Base-by-base conservation (phyloP, 2,329 filamentous ascomycete genomes). In the Aureobasidium namibiae region DNA sequence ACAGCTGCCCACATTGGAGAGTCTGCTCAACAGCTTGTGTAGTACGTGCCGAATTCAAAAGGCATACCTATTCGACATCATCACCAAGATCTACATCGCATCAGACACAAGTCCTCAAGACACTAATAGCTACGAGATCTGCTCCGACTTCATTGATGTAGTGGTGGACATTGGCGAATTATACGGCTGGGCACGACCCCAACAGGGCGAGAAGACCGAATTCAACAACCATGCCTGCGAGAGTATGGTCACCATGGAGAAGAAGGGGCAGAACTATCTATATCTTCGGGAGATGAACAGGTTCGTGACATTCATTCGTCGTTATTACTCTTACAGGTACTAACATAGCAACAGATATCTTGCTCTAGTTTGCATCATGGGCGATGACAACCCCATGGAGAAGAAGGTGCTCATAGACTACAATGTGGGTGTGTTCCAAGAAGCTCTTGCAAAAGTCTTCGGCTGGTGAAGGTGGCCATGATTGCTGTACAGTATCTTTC, bases 1-100 rank as follows among this genome's bases (percentile, higher is more conserved):
- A 0, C 89, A 95, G 63, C 82, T 99, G 8, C 90, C 91, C 6
- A 95, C 92, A 26, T 84, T 99, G 59, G 94, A 99, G 74, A 88
- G 91, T 53, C 83, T 99, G 74, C 87, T 99, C 68, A 96, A 95
- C 68, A 94, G 92, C 65, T 82, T 99, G 42, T 95, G 90, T 75
- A 90, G 89, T 62, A 94, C 90, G 14, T 97, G 92, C 70, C 88
- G 90, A 49, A 96, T 99, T 71, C 92, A 97, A 72, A 99, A 99
- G 75, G 92, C 92, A 3, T 99, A 99, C 72, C 84, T 99, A 7
- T 99, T 99, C 70, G 95, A 99, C 70, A 92, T 97, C 9, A 83
- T 95, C 66, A 95, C 90, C 75, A 99, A 99, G 77, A 96, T 99
- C 63, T 99, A 99, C 76, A 95, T 99, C 66, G 94, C 94, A 0